Evolutionary conservation across 2,329 filamentous ascomycete species (phyloP), one percentile per base, ranked within the genome.

Genomic region (Nannizzia gypsea): DNA sequence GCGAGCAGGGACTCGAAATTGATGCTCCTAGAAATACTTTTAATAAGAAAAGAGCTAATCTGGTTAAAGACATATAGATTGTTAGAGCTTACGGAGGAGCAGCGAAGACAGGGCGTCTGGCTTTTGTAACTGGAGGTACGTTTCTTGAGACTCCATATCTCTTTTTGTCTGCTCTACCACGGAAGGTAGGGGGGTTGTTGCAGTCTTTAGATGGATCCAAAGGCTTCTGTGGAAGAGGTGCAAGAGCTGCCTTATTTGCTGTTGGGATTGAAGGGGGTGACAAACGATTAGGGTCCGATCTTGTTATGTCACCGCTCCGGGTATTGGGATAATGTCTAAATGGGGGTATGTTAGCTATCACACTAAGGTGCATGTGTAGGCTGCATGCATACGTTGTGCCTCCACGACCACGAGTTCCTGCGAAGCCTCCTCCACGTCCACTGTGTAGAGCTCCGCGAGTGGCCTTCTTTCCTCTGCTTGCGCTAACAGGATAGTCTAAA

Each of bases 401-500:
- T 20, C 36, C 44, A 40, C 65, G 66, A 9, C 63, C 63, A 56
- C 66, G 64, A 38, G 61, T 65, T 6, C 68, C 69, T 34, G 60
- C 59, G 22, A 65, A 64, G 46, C 68, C 69, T 34, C 66, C 66
- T 31, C 70, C 69, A 50, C 66, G 66, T 5, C 66, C 67, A 57
- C 22, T 28, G 8, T 20, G 26, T 13, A 58, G 20, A 48, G 24
- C 58, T 26, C 20, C 55, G 24, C 61, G 50, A 17, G 56, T 6
- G 6, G 48, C 36, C 2, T 36, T 56, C n/a, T 44, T 15, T 8
- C 40, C 48, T 57, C 52, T 42, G 17, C 17, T 24, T 17, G 50
- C 13, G n/a, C 31, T n/a, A 2, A 11, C 34, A 13, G 38, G 6
- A 17, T 26, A 1, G 15, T 26, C 50, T 5, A 54, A 20, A 6